These are phyloP conservation scores for Rhododendron vialii DNA, from an alignment of 148 eudicot species.

Conservation along the genomic window DNA sequence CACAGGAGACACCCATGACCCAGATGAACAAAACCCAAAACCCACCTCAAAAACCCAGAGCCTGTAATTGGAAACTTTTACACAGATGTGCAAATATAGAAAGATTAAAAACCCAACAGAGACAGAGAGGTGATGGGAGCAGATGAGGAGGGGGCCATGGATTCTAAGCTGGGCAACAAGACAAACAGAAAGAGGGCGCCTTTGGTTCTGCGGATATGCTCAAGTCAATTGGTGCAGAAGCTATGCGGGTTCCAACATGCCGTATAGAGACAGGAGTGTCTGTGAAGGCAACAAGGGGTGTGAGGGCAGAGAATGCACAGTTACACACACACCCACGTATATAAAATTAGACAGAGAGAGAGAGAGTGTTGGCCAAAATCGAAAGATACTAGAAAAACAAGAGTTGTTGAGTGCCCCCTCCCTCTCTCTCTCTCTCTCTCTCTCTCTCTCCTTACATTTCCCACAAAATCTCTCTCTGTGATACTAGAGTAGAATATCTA, in stretches of 20 bases:
- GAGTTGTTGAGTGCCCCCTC: constrained; percentile 30
- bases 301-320: constrained; percentile 17
- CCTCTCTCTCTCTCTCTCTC: not conserved
- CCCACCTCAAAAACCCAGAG: constrained; percentile 31
- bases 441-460: constrained; percentile 15
- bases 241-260: constrained; percentile 7
- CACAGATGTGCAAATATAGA: not conserved
- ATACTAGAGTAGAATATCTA: not conserved
- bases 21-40: constrained; percentile 16
- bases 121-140: constrained; percentile 11
- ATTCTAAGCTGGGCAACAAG: constrained; percentile 31
- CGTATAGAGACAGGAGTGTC: constrained; percentile 31
- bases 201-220: constrained; percentile 17
- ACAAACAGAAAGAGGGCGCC: constrained; percentile 34
- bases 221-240: constrained; percentile 28
- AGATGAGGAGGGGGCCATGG: constrained; percentile 14
- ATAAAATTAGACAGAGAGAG: not conserved
- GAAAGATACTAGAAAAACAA: not conserved
- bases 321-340: constrained; percentile 6
- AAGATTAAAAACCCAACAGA: constrained; percentile 3
- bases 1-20: constrained; percentile 43
- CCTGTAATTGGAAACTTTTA: constrained; percentile 9
- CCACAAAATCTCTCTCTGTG: constrained; percentile 13
- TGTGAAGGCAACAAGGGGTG: constrained; percentile 24
- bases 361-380: not conserved